Percentiles rank a stretch among this genome's conserved stretches.
phyloP scores from a whole-genome alignment of 805 yeast species.

The Pichia cabralensis region DNA sequence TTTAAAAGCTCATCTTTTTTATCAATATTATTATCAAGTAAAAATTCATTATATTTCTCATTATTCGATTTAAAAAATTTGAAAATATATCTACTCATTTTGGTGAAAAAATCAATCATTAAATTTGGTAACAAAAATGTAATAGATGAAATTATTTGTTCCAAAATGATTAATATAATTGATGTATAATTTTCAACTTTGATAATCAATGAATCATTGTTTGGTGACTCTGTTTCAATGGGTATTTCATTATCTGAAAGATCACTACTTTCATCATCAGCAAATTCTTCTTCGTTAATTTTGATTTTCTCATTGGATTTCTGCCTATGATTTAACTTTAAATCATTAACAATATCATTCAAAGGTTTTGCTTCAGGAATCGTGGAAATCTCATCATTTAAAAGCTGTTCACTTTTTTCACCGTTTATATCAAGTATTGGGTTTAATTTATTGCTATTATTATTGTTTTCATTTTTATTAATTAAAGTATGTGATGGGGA shows the following conservation, averaged over 20 bases:
- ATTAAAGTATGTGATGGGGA: too few species aligned
- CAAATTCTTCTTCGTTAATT: not conserved
- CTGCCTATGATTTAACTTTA: too few species aligned
- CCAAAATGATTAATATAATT: slow-evolving; percentile 18
- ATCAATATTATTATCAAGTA: slow-evolving; percentile 9
- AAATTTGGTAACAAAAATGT: slow-evolving; percentile 19
- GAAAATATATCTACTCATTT: slow-evolving; percentile 14
- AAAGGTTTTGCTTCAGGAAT: too few species aligned
- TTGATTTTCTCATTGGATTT: too few species aligned
- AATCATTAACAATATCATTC: too few species aligned
- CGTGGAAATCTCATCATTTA: too few species aligned
- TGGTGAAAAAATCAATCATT: slow-evolving; percentile 17
- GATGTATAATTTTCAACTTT: slow-evolving; percentile 16
- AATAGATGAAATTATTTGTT: slow-evolving; percentile 18
- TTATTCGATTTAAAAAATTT: slow-evolving; percentile 14
- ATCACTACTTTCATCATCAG: not conserved
- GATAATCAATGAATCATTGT: not conserved
- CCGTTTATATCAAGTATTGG: too few species aligned
- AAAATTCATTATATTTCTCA: slow-evolving; percentile 16
- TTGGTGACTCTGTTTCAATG: not conserved
- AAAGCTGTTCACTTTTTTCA: too few species aligned
- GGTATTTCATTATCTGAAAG: too few species aligned
- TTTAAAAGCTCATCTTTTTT: slow-evolving; percentile 12
- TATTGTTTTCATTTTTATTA: too few species aligned
- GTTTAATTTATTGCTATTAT: too few species aligned